These are phyloP conservation scores for Nannochloropsis oceanica DNA, from an alignment of 108 stramenopile species.

Conservation along the genomic window DNA sequence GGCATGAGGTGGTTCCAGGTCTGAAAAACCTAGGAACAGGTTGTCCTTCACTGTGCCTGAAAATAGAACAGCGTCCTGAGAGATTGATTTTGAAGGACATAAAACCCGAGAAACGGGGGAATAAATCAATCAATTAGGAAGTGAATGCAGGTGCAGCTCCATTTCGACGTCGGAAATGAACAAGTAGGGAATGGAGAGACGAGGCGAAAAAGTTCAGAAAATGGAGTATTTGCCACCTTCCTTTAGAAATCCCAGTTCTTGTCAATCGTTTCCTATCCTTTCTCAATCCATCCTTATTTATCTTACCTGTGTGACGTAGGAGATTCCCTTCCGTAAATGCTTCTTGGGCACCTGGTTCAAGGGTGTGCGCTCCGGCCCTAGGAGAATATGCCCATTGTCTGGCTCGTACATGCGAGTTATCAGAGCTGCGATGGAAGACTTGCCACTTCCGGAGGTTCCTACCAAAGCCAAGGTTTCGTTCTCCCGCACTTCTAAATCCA, in stretches of 20 bases:
- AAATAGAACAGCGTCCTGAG: constrained; percentile 65
- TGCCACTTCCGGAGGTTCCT: constrained; percentile 80
- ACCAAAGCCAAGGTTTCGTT: constrained; percentile 72
- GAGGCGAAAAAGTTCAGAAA: no score
- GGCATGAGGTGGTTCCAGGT: neutral
- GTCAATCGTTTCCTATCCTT: no score
- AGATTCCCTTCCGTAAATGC: neutral
- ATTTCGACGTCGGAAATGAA: no score
- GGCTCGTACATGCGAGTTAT: constrained; percentile 74
- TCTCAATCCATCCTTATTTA: no score
- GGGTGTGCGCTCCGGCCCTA: constrained; percentile 6
- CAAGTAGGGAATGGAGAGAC: no score
- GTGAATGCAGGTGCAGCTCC: no score
- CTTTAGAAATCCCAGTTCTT: no score
- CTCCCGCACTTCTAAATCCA: constrained; percentile 50
- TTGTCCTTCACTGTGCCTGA: constrained; percentile 64
- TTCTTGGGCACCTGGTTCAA: neutral
- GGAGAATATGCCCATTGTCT: constrained; percentile 33
- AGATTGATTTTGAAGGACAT: no score
- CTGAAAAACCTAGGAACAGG: constrained; percentile 44
- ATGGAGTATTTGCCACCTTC: no score
- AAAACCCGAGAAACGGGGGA: no score
- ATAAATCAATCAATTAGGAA: no score
- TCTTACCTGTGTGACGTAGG: neutral
- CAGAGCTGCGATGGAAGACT: constrained; percentile 60